phyloP scores from a whole-genome alignment of 257 asterid genomes.

The Jacaranda copaia region DNA sequence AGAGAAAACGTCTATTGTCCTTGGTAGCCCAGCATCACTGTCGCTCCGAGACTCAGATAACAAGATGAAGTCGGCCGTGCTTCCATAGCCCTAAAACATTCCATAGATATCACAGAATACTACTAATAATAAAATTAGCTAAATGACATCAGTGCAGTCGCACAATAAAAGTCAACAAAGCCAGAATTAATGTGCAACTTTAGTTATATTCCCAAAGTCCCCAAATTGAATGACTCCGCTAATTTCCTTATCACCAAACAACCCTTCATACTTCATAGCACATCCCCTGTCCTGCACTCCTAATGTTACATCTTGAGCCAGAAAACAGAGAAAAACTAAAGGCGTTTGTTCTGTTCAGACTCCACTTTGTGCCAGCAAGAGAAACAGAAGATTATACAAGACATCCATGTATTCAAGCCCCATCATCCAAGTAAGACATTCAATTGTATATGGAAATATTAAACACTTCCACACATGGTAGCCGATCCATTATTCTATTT shows the following conservation, averaged over 20 bases:
- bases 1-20: slow-evolving; percentile 52
- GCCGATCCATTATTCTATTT: slow-evolving; percentile 1
- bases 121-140: slow-evolving; percentile 9
- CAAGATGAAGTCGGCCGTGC: slow-evolving; percentile 78
- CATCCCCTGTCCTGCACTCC: neutral
- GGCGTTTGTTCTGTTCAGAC: neutral
- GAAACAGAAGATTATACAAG: neutral
- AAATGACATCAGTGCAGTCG: neutral
- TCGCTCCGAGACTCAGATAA: slow-evolving; percentile 57
- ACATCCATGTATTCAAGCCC: neutral
- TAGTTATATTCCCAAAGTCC: neutral
- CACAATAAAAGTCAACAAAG: neutral
- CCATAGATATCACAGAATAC: slow-evolving; percentile 18
- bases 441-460: neutral
- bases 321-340: slow-evolving; percentile 10
- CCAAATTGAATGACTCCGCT: neutral
- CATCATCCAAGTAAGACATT: slow-evolving; percentile 15
- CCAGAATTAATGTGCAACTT: neutral
- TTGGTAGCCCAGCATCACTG: slow-evolving; percentile 41
- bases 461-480: slow-evolving; percentile 17
- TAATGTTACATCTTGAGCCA: neutral
- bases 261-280: neutral
- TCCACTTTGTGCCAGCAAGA: slow-evolving; percentile 19
- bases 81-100: slow-evolving; percentile 56
- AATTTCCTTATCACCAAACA: neutral